Base-by-base conservation (phyloP, 2,329 filamentous ascomycete species). In the Fusarium drepaniforme region DNA sequence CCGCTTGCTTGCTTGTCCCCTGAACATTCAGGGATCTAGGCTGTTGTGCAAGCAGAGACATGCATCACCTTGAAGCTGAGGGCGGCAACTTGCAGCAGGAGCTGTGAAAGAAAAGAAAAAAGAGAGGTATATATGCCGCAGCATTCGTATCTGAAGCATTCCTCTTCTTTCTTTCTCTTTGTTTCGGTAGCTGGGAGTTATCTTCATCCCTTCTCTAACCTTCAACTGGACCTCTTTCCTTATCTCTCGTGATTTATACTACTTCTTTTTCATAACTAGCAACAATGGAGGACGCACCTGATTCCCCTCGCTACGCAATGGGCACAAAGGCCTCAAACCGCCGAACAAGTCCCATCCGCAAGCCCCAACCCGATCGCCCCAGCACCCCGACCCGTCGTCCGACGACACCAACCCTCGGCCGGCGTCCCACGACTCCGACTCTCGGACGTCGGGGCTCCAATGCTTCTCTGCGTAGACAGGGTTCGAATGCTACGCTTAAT, bases 221-320 rank as follows among this genome's bases (percentile, higher is more conserved):
- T 13, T 40, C 57, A 59, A 28, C 23, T 58, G 16, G 15, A 58
- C 35, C 12, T 7, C 51, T 51, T 62, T 18, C 11, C 11, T 61
- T 64, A 18, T 11, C 49, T 53, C 25, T 53, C 8, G 16, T 53
- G 57, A 25, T 38, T 42, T 59, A 38, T 15, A 16, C 12, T 25
- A 11, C 9, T 40, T 18, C 49, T 30, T 5, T 40, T 58, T 21
- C 13, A 8, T 37, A 25, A 37, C n/a, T 21, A 16, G n/a, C 21
- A 59, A 62, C n/a, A 37, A 75, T 74, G 73, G 38, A 65, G 9
- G 60, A 70, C n/a, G 42, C 49, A 23, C 57, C 66, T 46, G 56
- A 66, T 18, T 72, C 75, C 16, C 76, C 76, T 64, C 76, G 76
- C 35, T 78, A 77, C 44, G 74, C 76, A 15, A 77, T 75, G 35